A percentile compares a stretch with the other conserved stretches of the same genome.
phyloP scores from a whole-genome alignment of 169 alveolate genomes.

The Plasmodium sp. region DNA sequence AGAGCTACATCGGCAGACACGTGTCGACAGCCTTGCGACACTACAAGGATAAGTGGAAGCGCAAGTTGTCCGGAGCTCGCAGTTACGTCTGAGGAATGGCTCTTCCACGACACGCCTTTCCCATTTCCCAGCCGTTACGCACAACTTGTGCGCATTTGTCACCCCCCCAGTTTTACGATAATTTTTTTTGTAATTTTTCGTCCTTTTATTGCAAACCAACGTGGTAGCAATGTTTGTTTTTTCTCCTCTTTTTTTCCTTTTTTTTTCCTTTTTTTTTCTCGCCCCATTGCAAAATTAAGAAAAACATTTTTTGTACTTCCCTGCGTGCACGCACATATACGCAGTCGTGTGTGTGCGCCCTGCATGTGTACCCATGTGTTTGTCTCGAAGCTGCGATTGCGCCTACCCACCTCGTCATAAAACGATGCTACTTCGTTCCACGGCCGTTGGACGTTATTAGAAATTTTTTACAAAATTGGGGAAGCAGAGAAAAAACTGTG shows the following conservation, averaged over 20 bases:
- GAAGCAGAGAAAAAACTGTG: not conserved
- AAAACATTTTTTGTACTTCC: not conserved
- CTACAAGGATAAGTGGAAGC: constrained; percentile 49
- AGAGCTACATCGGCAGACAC: constrained; percentile 30
- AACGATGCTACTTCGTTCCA: not conserved
- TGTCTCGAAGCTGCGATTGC: not conserved
- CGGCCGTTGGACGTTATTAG: not conserved
- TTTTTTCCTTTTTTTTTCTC: not conserved
- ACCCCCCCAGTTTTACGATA: not conserved
- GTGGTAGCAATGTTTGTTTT: not conserved
- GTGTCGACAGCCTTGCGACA: constrained; percentile 52
- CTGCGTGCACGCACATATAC: not conserved
- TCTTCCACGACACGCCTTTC: not conserved
- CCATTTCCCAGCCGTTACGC: not conserved
- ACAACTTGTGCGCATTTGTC: not conserved
- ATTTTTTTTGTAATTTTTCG: not conserved
- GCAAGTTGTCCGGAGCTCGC: constrained; percentile 17
- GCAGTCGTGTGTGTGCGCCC: not conserved
- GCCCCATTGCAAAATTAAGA: not conserved
- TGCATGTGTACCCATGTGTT: not conserved
- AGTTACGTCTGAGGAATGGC: not conserved
- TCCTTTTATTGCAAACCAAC: not conserved
- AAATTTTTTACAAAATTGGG: not conserved
- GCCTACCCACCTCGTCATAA: not conserved
- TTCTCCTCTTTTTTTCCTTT: not conserved